Percentiles rank a stretch among this genome's conserved stretches.
Conservation (phyloP, 495 filamentous ascomycete genomes). For the Xylaria bambusicola region DNA sequence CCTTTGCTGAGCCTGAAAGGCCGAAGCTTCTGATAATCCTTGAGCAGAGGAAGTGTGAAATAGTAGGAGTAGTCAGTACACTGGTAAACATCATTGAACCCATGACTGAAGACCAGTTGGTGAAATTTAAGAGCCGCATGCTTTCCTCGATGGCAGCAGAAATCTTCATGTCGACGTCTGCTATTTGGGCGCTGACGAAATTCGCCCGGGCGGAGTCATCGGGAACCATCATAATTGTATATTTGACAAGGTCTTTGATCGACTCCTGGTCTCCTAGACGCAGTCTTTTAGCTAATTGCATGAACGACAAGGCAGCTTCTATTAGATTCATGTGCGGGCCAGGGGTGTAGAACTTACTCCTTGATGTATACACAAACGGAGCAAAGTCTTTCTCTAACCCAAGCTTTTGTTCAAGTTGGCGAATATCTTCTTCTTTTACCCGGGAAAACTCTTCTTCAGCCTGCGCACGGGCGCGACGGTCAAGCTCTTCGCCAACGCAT, state of each 20-base stretch:
- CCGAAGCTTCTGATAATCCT: conserved; percentile 19
- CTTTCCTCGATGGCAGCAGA: conserved; percentile 19
- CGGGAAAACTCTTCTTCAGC: conserved; percentile 15
- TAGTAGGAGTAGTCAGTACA: conserved; percentile 16
- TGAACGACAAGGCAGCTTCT: background rate
- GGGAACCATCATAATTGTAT: conserved; percentile 14
- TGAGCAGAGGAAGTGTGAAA: conserved; percentile 22
- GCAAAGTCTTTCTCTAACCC: conserved; percentile 18
- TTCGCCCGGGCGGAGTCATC: conserved; percentile 17
- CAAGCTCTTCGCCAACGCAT: conserved; percentile 10
- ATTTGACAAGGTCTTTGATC: conserved; percentile 19
- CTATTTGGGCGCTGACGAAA: conserved; percentile 21
- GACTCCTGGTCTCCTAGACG: conserved; percentile 13
- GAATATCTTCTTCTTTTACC: conserved; percentile 17
- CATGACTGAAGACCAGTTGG: conserved; percentile 20
- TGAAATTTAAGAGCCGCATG: conserved; percentile 17
- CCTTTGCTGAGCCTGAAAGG: conserved; percentile 16
- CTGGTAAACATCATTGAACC: conserved; percentile 22
- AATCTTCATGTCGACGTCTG: conserved; percentile 19
- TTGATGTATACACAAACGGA: conserved; percentile 20
- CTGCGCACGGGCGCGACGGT: conserved; percentile 17
- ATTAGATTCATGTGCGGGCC: background rate
- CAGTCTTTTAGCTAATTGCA: conserved; percentile 1
- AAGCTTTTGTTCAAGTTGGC: conserved; percentile 18
- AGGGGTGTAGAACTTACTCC: background rate